Evolutionary conservation across 768 basidiomycete species (phyloP), one percentile per base, ranked within the genome.

Genomic region (Lentinus tigrinus): DNA sequence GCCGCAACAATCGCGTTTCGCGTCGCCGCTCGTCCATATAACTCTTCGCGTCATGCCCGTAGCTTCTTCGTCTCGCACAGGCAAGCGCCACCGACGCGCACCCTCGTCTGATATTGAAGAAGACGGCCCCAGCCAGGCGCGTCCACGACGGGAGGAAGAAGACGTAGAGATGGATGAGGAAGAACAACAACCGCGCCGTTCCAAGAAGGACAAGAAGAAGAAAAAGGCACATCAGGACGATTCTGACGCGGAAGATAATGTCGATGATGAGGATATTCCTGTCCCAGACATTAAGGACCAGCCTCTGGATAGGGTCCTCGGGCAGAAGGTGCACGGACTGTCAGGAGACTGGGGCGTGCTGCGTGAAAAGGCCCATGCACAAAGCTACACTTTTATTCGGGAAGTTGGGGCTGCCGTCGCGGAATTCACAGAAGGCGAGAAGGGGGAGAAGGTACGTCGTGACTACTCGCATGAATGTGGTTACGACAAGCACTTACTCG

Each of bases 331-430:
- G 28, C 73, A 76, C 9, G 85, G 87, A 13, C 74, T 89, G 43
- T 71, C 83, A 0, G 68, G 75, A 1, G 88, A 91, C 70, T 91
- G 89, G 90, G 67, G 77, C 21, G 69, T 72, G 60, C 77, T 89
- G 65, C 74, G 77, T 60, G 74, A 72, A n/a, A 75, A 75, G 44
- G 78, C 83, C 28, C 77, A 81, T 34, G 72, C 72, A 19, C 62
- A 61, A 1, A 80, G 76, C 40, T 77, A 81, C 64, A 52, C 67
- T 58, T 73, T 82, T 53, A 72, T 87, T 47, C 73, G 73, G 50
- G 77, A 83, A 64, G 75, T 87, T 19, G 87, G 80, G 0, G 72
- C 78, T 13, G 77, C 83, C 4, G 74, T 89, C 55, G 87, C 86
- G 16, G 89, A 91, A 54, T 75, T 81, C 56, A 78, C 78, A 44